Base-by-base conservation (phyloP, 805 yeast species). In the Ascoidea tarda region DNA sequence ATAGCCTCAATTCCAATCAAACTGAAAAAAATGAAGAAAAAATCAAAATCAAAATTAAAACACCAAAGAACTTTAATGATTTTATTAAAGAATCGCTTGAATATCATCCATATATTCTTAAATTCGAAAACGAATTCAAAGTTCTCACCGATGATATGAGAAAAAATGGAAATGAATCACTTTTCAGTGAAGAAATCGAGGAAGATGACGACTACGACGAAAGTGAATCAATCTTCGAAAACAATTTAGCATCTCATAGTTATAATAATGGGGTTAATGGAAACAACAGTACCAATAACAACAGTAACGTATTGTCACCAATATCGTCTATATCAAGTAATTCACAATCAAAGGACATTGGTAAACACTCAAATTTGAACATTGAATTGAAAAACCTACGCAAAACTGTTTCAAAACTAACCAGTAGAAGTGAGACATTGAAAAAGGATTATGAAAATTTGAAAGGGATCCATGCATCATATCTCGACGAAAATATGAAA, bases 21-120 rank as follows among this genome's bases (percentile, higher is more conserved):
- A n/a, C 28, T 10, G 49, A 48, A 48, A 6, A 48, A 16, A 38
- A 38, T 38, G 44, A 38, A 38, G 44, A 38, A 10, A 14, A 38
- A 38, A 14, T 38, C 14, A 14, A 38, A 38, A 46, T n/a, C 12
- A 46, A 10, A 14, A 46, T 46, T 46, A 46, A 46, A 14, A 38
- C 14, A 8, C 44, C 44, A 10, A 38, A 38, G 14, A 38, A 8
- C 2, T 46, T 46, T 14, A 21, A 46, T 28, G 32, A 28, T 46
- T 28, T 16, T 12, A 32, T 32, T 10, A 48, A n/a, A 14, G 16
- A 45, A 49, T 12, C 2, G 42, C 57, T 46, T 54, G 59, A 12
- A 52, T 60, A 53, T 58, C 62, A 32, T 65, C 66, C 5, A 8
- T 38, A 10, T 4, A 10, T 38, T 10, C 44, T 10, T 14, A 38